Conservation (phyloP, 2,329 filamentous ascomycete genomes). For the Ophiostoma piceae region DNA sequence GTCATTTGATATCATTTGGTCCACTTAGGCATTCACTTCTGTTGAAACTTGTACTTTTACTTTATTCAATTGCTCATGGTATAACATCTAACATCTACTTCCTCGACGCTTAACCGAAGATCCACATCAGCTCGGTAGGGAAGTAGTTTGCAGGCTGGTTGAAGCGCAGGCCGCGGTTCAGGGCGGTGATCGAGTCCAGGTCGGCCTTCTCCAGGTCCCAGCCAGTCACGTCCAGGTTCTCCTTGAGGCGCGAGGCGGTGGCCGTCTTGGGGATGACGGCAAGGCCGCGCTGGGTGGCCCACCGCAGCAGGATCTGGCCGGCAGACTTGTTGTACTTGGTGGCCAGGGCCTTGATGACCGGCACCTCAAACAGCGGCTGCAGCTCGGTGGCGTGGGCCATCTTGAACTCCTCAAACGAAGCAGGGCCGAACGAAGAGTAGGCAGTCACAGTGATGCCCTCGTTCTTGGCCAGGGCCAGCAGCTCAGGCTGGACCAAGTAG, state of each 20-base stretch:
- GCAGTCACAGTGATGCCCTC: slow-evolving; percentile 72
- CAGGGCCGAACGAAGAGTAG: slow-evolving; percentile 78
- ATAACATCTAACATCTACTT: background rate
- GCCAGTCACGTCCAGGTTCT: slow-evolving; percentile 53
- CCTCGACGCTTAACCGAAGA: slow-evolving; percentile 45
- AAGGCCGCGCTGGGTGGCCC: slow-evolving; percentile 77
- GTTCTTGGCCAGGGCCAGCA: slow-evolving; percentile 63
- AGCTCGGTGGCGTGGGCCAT: slow-evolving; percentile 59
- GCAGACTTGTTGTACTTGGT: slow-evolving; percentile 66
- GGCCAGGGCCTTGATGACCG: slow-evolving; percentile 59
- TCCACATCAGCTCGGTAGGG: slow-evolving; percentile 51
- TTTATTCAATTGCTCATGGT: background rate
- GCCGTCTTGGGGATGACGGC: slow-evolving; percentile 72
- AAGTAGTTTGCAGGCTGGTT: slow-evolving; percentile 55
- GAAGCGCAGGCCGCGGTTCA: slow-evolving; percentile 54
- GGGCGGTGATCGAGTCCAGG: slow-evolving; percentile 49
- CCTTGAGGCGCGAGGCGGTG: slow-evolving; percentile 43
- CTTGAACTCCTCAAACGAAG: slow-evolving; percentile 71
- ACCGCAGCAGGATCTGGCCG: slow-evolving; percentile 77
- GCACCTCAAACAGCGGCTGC: slow-evolving; percentile 62
- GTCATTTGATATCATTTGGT: background rate
- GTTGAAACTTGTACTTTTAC: background rate
- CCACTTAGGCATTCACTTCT: background rate
- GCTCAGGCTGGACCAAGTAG: slow-evolving; percentile 70
- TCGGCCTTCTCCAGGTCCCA: slow-evolving; percentile 53